Percentiles rank a stretch among this genome's conserved stretches.
phyloP scores from a whole-genome alignment of 768 basidiomycete species.

The Rhodotorula taiwanensis region DNA sequence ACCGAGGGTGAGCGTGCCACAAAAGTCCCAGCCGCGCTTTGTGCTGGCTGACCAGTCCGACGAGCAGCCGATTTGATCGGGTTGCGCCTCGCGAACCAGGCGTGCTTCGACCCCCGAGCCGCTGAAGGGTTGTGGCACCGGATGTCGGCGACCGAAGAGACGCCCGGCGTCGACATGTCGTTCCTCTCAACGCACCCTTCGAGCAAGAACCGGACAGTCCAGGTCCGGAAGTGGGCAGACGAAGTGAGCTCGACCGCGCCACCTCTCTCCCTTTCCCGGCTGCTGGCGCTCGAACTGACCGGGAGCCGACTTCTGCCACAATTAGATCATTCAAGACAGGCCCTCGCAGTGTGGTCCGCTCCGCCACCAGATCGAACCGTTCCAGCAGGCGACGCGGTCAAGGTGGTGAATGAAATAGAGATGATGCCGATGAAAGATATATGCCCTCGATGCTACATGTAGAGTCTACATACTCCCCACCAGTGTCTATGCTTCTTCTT shows the following conservation, averaged over 20 bases:
- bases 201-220: conserved; percentile 61
- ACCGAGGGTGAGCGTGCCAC: conserved; percentile 56
- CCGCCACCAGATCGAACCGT: conserved; percentile 1
- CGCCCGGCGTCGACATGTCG: conserved; percentile 44
- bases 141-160: conserved; percentile 56
- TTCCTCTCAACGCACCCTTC: conserved; percentile 80
- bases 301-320: too few relatives aligned
- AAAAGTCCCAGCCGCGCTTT: neutral
- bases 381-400: conserved; percentile 1
- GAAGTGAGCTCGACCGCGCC: conserved; percentile 18
- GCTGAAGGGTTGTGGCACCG: conserved; percentile 71
- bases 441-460: too few relatives aligned
- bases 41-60: neutral
- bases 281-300: neutral
- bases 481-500: neutral
- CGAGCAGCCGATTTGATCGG: conserved; percentile 75
- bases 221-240: conserved; percentile 36
- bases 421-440: too few relatives aligned
- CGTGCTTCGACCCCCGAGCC: conserved; percentile 77
- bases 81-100: conserved; percentile 66
- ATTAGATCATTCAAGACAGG: conserved; percentile 16
- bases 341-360: conserved; percentile 14
- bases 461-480: too few relatives aligned
- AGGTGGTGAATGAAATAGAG: too few relatives aligned
- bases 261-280: too few relatives aligned